phyloP scores from a whole-genome alignment of 257 asterid genomes.

The Capsicum chinense region DNA sequence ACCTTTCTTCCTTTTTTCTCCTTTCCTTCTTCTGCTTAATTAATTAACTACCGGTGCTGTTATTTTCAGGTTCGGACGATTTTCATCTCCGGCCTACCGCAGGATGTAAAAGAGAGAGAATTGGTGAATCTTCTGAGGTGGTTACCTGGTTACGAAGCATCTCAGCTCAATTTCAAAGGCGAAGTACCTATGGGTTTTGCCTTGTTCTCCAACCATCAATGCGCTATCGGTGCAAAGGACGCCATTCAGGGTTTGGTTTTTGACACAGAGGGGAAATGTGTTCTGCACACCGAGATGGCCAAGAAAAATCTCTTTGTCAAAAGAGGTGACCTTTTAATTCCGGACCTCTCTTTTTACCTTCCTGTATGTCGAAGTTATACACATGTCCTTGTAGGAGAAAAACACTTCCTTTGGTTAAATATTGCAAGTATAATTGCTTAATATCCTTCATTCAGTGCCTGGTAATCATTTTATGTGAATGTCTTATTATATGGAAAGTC shows the following conservation, averaged over 20 bases:
- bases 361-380: neutral
- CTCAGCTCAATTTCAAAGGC: conserved; percentile 96
- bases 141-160: conserved; percentile 98
- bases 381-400: neutral
- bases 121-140: conserved; percentile 90
- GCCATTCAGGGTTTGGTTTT: conserved; percentile 97
- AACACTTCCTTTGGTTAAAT: neutral
- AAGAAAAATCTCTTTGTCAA: conserved; percentile 98
- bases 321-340: conserved; percentile 60
- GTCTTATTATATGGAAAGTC: neutral
- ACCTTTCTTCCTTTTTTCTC: neutral
- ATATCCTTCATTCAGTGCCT: neutral
- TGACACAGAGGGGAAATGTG: conserved; percentile 79
- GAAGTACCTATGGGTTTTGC: conserved; percentile 99
- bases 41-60: neutral
- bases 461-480: neutral
- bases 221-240: conserved; percentile 92
- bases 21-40: neutral
- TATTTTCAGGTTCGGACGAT: conserved; percentile 70
- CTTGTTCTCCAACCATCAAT: conserved; percentile 76
- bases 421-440: neutral
- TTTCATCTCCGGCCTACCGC: conserved; percentile 92
- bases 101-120: conserved; percentile 98
- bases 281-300: conserved; percentile 98
- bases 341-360: neutral